A percentile compares a stretch with the other conserved stretches of the same genome.
phyloP scores from a whole-genome alignment of 1,284 basidiomycete genomes.

The Apiotrichum veenhuisii region DNA sequence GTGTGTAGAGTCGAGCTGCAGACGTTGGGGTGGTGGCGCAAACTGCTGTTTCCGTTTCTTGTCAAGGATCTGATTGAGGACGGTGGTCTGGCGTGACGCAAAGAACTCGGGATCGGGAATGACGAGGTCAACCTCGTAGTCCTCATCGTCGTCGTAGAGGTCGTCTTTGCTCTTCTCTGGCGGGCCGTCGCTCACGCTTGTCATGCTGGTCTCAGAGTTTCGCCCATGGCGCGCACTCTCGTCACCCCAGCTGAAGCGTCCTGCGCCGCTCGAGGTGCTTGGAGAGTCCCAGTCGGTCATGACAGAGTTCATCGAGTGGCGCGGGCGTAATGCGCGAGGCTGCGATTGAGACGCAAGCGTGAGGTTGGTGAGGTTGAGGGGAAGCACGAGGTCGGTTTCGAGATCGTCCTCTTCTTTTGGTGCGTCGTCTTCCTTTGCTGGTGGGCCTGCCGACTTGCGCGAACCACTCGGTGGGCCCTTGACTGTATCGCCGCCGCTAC shows the following conservation, averaged over 20 bases:
- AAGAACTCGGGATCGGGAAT: constrained; percentile 43
- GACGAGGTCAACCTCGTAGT: constrained; percentile 40
- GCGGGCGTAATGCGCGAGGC: constrained; percentile 19
- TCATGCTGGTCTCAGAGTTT: constrained; percentile 36
- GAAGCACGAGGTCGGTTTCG: constrained; percentile 42
- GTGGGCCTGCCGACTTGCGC: background rate
- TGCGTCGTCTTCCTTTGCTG: background rate
- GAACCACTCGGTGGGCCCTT: constrained; percentile 3
- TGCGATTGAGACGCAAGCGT: constrained; percentile 32
- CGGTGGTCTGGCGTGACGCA: constrained; percentile 27
- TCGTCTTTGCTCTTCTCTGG: constrained; percentile 18
- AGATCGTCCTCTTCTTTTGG: constrained; percentile 20
- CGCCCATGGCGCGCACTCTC: constrained; percentile 21
- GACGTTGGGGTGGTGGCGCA: constrained; percentile 12
- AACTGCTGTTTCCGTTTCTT: constrained; percentile 40
- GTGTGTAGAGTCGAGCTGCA: constrained; percentile 1
- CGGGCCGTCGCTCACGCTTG: constrained; percentile 35
- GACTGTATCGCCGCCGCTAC: constrained; percentile 13
- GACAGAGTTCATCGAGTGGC: constrained; percentile 31
- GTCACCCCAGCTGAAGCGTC: constrained; percentile 27
- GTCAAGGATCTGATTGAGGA: constrained; percentile 44
- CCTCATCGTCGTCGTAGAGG: constrained; percentile 30
- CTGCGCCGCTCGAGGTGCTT: constrained; percentile 21
- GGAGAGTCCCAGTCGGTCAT: constrained; percentile 26
- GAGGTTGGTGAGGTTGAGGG: constrained; percentile 41